These are phyloP conservation scores for Gracilaria gracilis DNA, from an alignment of 23 red algal species.

Conservation along the genomic window DNA sequence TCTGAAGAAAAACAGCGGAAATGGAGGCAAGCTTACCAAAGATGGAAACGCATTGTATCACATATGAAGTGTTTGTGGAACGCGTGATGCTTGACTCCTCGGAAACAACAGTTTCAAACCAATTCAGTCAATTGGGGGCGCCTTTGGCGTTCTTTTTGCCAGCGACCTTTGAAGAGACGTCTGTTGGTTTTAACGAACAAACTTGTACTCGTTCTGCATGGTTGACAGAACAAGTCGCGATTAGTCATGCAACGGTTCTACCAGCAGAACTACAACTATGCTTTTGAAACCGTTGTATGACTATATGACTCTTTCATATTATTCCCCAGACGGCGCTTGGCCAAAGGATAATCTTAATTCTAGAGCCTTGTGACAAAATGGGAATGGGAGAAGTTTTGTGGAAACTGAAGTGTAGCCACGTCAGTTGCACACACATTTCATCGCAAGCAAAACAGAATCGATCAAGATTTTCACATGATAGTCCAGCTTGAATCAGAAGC, in stretches of 20 bases:
- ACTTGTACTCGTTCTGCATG: background rate
- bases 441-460: background rate
- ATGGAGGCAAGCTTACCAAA: background rate
- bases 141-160: too few species aligned
- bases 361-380: background rate
- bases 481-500: background rate
- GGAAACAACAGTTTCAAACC: too few species aligned
- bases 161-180: too few species aligned
- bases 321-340: conserved; percentile 1
- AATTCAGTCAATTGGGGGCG: too few species aligned
- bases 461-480: background rate
- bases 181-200: background rate
- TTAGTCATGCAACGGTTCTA: background rate
- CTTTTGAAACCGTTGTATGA: too few species aligned
- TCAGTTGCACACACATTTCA: background rate
- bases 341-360: background rate
- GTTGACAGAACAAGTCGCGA: background rate
- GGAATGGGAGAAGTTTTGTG: background rate
- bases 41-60: conserved; percentile 11
- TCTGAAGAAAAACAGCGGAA: background rate
- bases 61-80: conserved; percentile 1
- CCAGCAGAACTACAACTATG: background rate
- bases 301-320: too few species aligned
- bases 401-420: background rate
- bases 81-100: too few species aligned